Conservation (phyloP, 2,329 filamentous ascomycete species). For the Didymella exigua region DNA sequence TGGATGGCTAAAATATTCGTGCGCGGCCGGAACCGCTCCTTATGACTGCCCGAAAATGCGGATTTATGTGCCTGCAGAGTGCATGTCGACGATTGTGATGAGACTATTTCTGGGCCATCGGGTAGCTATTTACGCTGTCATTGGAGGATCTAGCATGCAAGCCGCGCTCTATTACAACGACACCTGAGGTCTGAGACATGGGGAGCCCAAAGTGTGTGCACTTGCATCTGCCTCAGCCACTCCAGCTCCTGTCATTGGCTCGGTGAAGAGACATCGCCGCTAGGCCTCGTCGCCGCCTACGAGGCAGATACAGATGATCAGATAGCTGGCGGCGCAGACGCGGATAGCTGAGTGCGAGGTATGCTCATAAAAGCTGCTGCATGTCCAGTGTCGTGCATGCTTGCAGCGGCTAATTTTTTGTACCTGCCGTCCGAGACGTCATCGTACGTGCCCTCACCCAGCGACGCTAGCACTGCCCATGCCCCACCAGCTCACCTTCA, state of each 20-base stretch:
- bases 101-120: neutral
- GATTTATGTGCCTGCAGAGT: neutral
- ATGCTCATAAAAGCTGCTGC: conserved; percentile 2
- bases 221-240: conserved; percentile 1
- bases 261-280: neutral
- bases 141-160: neutral
- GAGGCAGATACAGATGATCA: conserved; percentile 7
- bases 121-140: neutral
- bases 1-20: neutral
- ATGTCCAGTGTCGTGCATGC: conserved; percentile 11
- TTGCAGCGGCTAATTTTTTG: conserved; percentile 6
- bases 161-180: neutral
- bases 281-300: conserved; percentile 6
- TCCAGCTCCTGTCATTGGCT: neutral
- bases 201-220: neutral
- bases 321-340: neutral
- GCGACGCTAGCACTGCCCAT: conserved; percentile 6
- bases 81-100: neutral
- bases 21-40: neutral
- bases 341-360: conserved; percentile 4
- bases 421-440: conserved; percentile 9
- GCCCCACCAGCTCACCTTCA: conserved; percentile 13
- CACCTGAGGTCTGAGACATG: neutral
- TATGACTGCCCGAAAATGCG: neutral
- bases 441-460: conserved; percentile 9